Percentiles rank a stretch among this genome's conserved stretches.
phyloP scores from a whole-genome alignment of 371 early-diverging fungal species.

The Mucor plumbeus region DNA sequence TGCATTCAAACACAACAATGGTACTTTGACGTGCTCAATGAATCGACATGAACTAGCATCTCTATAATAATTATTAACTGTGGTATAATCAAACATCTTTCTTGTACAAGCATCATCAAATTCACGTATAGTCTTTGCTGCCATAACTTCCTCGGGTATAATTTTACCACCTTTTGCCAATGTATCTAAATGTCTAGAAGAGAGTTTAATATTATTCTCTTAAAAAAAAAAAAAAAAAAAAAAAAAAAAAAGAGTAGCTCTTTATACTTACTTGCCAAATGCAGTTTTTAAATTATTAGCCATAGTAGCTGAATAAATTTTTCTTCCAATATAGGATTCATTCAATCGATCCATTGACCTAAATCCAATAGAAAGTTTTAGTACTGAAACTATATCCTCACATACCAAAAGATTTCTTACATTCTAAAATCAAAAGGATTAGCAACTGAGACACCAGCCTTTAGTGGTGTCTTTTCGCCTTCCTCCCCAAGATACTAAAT shows the following conservation, averaged over 20 bases:
- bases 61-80: conserved; percentile 87
- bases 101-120: conserved; percentile 81
- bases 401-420: conserved; percentile 37
- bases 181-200: conserved; percentile 58
- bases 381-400: too few species aligned
- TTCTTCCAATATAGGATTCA: conserved; percentile 48
- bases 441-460: conserved; percentile 78
- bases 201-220: neutral
- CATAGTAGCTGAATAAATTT: conserved; percentile 74
- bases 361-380: neutral
- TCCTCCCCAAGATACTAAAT: conserved; percentile 84
- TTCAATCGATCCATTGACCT: conserved; percentile 35
- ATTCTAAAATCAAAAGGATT: conserved; percentile 84
- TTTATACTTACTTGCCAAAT: conserved; percentile 48
- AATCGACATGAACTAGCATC: conserved; percentile 77
- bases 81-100: conserved; percentile 69
- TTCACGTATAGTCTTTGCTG: conserved; percentile 44
- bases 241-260: too few species aligned
- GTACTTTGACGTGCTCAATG: conserved; percentile 75
- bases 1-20: conserved; percentile 84
- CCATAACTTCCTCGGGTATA: conserved; percentile 57
- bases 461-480: conserved; percentile 74
- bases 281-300: conserved; percentile 69
- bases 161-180: conserved; percentile 60
- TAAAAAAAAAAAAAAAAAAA: too few species aligned